phyloP scores from a whole-genome alignment of 2,329 filamentous ascomycete species.

The Colletotrichum sp. region DNA sequence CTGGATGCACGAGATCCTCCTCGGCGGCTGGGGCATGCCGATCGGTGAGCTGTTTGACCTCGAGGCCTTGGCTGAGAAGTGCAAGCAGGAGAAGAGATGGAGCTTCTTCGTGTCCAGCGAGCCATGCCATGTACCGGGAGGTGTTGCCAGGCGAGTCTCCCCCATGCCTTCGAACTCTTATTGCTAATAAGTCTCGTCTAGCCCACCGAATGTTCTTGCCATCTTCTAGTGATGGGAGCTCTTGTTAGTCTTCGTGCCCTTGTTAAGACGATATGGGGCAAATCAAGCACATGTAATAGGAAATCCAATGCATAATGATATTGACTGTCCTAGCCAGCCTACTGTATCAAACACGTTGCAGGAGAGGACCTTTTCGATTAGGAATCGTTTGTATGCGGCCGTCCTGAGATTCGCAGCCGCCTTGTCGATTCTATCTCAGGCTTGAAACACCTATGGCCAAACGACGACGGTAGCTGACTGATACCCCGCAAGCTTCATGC shows the following conservation, averaged over 20 bases:
- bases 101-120: constrained; percentile 43
- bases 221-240: constrained; percentile 30
- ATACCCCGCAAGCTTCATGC: background rate
- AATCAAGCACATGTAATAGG: background rate
- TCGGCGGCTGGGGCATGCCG: constrained; percentile 45
- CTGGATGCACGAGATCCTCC: constrained; percentile 44
- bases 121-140: constrained; percentile 35
- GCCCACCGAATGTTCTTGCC: constrained; percentile 39
- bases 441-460: background rate
- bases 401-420: background rate
- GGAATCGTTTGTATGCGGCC: background rate
- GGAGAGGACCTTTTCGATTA: background rate
- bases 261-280: background rate
- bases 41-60: constrained; percentile 47
- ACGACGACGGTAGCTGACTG: background rate
- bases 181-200: background rate
- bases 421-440: background rate
- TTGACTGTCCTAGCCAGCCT: background rate
- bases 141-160: constrained; percentile 24
- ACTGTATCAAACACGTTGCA: background rate
- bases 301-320: background rate
- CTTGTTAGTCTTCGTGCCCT: background rate
- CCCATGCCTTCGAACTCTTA: background rate
- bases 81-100: constrained; percentile 34
- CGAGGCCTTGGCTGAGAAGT: constrained; percentile 38